A percentile compares a stretch with the other conserved stretches of the same genome.
phyloP scores from a whole-genome alignment of 768 basidiomycete genomes.

The Mycena venus region DNA sequence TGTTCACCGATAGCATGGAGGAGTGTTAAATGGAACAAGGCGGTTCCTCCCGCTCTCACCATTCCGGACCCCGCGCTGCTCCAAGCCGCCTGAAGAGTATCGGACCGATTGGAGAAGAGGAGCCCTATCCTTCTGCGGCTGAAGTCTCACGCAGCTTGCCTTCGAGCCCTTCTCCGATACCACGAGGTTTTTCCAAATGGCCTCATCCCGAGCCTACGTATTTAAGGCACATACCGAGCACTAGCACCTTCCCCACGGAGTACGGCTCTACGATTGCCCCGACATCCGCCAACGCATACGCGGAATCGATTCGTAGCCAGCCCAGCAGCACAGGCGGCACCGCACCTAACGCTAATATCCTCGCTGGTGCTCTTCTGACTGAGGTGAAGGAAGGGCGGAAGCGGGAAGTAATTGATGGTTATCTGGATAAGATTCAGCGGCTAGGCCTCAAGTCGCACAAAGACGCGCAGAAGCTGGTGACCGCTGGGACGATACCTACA shows the following conservation, averaged over 20 bases:
- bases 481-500: conserved; percentile 39
- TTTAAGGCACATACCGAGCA: conserved; percentile 4
- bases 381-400: conserved; percentile 40
- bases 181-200: conserved; percentile 9
- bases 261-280: not conserved
- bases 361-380: conserved; percentile 40
- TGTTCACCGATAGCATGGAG: too few relatives aligned
- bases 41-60: conserved; percentile 28
- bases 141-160: not conserved
- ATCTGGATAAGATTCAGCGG: conserved; percentile 36
- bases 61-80: conserved; percentile 11
- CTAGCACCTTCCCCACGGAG: conserved; percentile 20
- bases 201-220: not conserved
- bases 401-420: conserved; percentile 37
- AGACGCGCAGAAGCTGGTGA: conserved; percentile 42
- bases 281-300: conserved; percentile 11
- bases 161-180: not conserved
- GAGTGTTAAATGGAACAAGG: not conserved
- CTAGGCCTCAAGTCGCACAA: conserved; percentile 38
- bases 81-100: conserved; percentile 7
- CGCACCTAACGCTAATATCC: conserved; percentile 37
- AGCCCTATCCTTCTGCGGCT: not conserved
- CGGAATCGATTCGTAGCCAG: conserved; percentile 29
- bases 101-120: conserved; percentile 29
- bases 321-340: conserved; percentile 18